phyloP scores from a whole-genome alignment of 176 grass and related monocot species.

The Ampelocalamus luodianensis region DNA sequence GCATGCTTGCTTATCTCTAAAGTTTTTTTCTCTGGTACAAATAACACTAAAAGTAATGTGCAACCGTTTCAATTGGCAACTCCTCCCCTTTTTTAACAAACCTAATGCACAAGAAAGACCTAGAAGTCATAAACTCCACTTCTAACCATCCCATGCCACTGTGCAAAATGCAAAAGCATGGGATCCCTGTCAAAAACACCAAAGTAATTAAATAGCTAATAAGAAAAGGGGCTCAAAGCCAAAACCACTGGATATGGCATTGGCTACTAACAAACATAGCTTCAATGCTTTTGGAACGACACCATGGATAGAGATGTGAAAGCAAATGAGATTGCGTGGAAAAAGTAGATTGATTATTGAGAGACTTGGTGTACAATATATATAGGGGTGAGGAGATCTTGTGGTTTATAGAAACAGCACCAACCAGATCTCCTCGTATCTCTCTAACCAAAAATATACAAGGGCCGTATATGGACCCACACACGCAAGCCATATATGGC shows the following conservation, averaged over 20 bases:
- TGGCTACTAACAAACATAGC: constrained; percentile 5
- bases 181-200: neutral
- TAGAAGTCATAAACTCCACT: neutral
- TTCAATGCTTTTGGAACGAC: constrained; percentile 1
- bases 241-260: constrained; percentile 2
- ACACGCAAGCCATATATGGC: too few species aligned
- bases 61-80: neutral
- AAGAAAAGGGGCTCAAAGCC: neutral
- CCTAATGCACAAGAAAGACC: neutral
- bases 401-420: too few species aligned
- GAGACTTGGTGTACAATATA: too few species aligned
- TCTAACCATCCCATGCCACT: neutral
- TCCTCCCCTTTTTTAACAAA: neutral
- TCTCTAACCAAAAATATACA: too few species aligned
- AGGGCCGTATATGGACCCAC: too few species aligned
- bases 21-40: neutral
- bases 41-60: neutral
- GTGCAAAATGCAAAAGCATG: neutral
- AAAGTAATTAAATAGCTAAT: neutral
- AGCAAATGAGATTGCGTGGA: too few species aligned
- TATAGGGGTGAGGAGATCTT: too few species aligned
- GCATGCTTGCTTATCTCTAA: neutral
- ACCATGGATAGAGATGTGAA: neutral
- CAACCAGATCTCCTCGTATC: too few species aligned
- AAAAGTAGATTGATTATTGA: too few species aligned